Conservation (phyloP, 805 yeast genomes). For the Scheffersomyces stipitis region DNA sequence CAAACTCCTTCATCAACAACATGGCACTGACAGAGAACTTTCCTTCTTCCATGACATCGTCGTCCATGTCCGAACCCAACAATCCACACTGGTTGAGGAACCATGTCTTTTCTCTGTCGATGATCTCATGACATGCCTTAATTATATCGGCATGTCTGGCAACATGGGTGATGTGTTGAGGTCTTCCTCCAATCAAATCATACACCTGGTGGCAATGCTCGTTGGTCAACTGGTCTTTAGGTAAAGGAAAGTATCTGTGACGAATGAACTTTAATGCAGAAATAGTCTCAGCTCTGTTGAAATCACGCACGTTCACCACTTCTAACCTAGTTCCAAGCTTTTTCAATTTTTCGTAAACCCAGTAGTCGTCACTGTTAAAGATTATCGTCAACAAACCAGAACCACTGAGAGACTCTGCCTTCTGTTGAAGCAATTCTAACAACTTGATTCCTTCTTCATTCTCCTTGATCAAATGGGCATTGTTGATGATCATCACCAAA, state of each 20-base stretch:
- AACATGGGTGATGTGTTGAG: constrained; percentile 76
- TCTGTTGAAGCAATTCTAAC: constrained; percentile 76
- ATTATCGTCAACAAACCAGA: constrained; percentile 68
- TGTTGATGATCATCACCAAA: constrained; percentile 67
- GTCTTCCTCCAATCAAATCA: constrained; percentile 77
- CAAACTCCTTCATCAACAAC: constrained; percentile 68
- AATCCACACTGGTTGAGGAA: constrained; percentile 80
- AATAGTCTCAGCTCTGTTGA: constrained; percentile 54
- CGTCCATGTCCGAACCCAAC: constrained; percentile 78
- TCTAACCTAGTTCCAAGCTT: constrained; percentile 72
- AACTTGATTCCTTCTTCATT: constrained; percentile 72
- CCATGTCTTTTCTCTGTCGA: constrained; percentile 84
- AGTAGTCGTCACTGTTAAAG: constrained; percentile 81
- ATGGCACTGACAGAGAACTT: constrained; percentile 74
- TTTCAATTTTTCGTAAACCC: constrained; percentile 79
- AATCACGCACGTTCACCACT: constrained; percentile 65
- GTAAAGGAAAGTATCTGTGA: constrained; percentile 30
- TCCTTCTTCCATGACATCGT: constrained; percentile 84
- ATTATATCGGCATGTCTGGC: constrained; percentile 57
- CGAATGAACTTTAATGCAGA: constrained; percentile 56
- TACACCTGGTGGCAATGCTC: constrained; percentile 53
- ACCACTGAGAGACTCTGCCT: constrained; percentile 76
- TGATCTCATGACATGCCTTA: constrained; percentile 64
- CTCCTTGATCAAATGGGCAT: constrained; percentile 71
- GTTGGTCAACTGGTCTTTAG: constrained; percentile 20